These are phyloP conservation scores for Cytospora chrysosperma DNA, from an alignment of 2,329 filamentous ascomycete species.

Conservation along the genomic window DNA sequence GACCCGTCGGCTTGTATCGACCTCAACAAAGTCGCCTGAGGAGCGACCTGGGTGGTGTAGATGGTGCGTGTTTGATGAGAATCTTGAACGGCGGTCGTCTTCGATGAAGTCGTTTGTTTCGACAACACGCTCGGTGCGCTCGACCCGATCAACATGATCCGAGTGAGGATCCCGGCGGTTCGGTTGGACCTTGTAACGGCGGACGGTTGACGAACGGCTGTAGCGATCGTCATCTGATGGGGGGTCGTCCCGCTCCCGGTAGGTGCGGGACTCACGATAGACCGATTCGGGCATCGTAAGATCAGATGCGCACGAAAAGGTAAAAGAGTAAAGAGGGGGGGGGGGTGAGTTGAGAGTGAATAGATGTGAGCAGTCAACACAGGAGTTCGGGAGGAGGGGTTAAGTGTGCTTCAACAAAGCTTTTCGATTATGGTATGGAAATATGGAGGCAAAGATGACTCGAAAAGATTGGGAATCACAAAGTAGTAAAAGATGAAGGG, in stretches of 20 bases:
- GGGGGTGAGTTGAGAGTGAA: background rate
- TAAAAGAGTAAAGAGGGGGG: background rate
- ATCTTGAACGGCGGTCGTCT: slow-evolving; percentile 46
- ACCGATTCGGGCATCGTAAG: slow-evolving; percentile 32
- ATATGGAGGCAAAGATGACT: slow-evolving; percentile 11
- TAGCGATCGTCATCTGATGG: slow-evolving; percentile 47
- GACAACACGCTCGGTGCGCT: slow-evolving; percentile 37
- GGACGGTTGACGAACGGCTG: slow-evolving; percentile 46
- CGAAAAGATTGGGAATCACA: slow-evolving; percentile 4
- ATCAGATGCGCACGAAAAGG: slow-evolving; percentile 16
- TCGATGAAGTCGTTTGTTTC: slow-evolving; percentile 35
- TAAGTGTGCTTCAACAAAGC: background rate
- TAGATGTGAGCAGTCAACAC: background rate
- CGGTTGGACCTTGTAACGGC: slow-evolving; percentile 51
- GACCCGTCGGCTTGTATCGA: slow-evolving; percentile 39
- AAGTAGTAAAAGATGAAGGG: background rate
- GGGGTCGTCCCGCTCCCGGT: slow-evolving; percentile 35
- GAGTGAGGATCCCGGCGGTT: slow-evolving; percentile 23
- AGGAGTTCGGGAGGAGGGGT: too few relatives aligned
- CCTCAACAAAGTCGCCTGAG: slow-evolving; percentile 42
- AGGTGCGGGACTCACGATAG: slow-evolving; percentile 37
- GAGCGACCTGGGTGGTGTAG: slow-evolving; percentile 32
- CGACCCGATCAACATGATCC: slow-evolving; percentile 36
- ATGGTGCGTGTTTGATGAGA: slow-evolving; percentile 34
- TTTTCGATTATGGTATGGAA: slow-evolving; percentile 1